phyloP scores from a whole-genome alignment of 1,284 basidiomycete species.

The Papiliotrema nemorosa region DNA sequence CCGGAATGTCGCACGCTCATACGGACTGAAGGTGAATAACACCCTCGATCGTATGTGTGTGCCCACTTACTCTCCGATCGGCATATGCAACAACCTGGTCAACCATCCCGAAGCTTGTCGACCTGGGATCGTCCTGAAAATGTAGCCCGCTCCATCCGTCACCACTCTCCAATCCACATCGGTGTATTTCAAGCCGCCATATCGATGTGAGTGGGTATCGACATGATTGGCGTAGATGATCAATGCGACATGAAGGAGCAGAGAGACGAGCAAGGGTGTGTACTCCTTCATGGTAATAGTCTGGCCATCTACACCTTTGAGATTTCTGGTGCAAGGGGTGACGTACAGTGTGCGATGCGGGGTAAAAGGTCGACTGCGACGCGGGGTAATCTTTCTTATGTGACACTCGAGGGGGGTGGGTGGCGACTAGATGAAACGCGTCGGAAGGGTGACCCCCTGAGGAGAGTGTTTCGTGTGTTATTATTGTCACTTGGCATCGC shows the following conservation, averaged over 20 bases:
- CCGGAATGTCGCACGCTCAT: constrained; percentile 87
- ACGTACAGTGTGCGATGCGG: too few species aligned
- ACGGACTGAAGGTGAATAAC: constrained; percentile 66
- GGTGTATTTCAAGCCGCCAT: constrained; percentile 73
- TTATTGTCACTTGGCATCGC: too few species aligned
- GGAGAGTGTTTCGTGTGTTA: too few species aligned
- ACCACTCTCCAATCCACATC: constrained; percentile 97
- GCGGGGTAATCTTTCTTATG: too few species aligned
- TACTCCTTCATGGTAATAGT: neutral
- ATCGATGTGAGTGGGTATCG: constrained; percentile 37
- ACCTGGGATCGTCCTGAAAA: constrained; percentile 31
- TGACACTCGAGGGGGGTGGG: neutral
- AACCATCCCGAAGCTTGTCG: constrained; percentile 61
- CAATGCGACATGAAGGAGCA: constrained; percentile 29
- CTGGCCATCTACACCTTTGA: neutral
- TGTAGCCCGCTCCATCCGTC: constrained; percentile 64
- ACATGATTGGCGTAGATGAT: constrained; percentile 41
- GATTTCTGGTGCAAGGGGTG: neutral
- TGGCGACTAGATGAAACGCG: too few species aligned
- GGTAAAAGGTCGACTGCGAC: too few species aligned
- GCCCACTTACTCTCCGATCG: constrained; percentile 57
- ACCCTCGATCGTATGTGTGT: too few species aligned
- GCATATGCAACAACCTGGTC: constrained; percentile 48
- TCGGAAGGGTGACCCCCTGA: too few species aligned
- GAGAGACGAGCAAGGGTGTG: constrained; percentile 13